phyloP scores from a whole-genome alignment of 2,329 filamentous ascomycete species.

The Aspergillus vadensis region DNA sequence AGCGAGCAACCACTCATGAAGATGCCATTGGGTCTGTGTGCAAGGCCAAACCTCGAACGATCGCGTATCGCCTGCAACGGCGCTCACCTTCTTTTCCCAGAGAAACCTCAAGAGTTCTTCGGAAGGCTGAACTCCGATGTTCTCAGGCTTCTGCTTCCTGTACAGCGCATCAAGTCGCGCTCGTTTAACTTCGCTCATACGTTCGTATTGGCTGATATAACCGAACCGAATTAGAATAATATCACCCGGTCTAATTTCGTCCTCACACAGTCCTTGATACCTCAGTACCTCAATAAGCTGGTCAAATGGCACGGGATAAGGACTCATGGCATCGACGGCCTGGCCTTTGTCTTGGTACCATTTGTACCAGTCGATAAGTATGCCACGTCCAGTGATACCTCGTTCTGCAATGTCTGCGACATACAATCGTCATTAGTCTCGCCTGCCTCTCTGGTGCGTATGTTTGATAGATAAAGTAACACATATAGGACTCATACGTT shows the following conservation, averaged over 20 bases:
- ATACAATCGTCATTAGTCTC: too few relatives aligned
- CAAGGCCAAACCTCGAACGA: slow-evolving; percentile 53
- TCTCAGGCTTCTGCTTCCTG: slow-evolving; percentile 24
- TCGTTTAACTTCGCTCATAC: slow-evolving; percentile 41
- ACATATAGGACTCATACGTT: too few relatives aligned
- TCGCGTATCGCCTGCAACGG: slow-evolving; percentile 59
- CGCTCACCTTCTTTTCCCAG: slow-evolving; percentile 59
- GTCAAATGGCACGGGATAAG: slow-evolving; percentile 47
- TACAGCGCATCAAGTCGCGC: slow-evolving; percentile 30
- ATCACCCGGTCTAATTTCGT: slow-evolving; percentile 53
- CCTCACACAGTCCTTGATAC: neutral
- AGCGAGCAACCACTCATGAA: slow-evolving; percentile 42
- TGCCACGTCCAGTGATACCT: slow-evolving; percentile 47
- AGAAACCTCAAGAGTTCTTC: slow-evolving; percentile 57
- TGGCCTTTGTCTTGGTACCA: slow-evolving; percentile 46
- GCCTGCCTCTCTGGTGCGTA: too few relatives aligned
- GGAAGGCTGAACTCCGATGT: slow-evolving; percentile 52
- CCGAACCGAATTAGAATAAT: slow-evolving; percentile 60
- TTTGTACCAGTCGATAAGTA: slow-evolving; percentile 50
- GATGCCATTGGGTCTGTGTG: slow-evolving; percentile 24
- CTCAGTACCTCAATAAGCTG: slow-evolving; percentile 30
- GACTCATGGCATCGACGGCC: slow-evolving; percentile 42
- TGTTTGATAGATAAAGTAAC: too few relatives aligned
- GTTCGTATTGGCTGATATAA: slow-evolving; percentile 50
- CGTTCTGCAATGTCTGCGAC: too few relatives aligned